Evolutionary conservation across 140 eudicot species (phyloP).

Genomic region (Anethum foeniculum): DNA sequence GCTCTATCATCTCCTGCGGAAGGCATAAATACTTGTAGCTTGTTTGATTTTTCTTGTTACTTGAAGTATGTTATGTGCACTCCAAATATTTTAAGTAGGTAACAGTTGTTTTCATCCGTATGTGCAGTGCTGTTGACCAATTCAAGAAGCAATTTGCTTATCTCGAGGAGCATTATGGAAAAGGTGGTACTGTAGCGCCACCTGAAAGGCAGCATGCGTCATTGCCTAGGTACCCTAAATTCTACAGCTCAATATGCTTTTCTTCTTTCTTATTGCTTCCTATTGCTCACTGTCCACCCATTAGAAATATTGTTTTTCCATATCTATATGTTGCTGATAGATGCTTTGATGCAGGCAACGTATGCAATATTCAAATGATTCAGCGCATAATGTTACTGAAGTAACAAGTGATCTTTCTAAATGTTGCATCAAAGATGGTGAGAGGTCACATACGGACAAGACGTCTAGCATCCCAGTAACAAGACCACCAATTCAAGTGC

Average conservation of each 20-base stretch:
- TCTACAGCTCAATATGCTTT: not conserved
- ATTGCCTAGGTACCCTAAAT: constrained; percentile 63
- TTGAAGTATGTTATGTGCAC: not conserved
- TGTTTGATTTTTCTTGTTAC: not conserved
- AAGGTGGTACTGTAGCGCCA: constrained; percentile 63
- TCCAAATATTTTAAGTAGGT: not conserved
- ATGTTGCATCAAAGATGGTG: constrained; percentile 73
- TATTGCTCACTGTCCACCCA: not conserved
- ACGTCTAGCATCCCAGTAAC: constrained; percentile 51
- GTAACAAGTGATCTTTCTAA: constrained; percentile 66
- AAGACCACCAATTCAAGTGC: constrained; percentile 70
- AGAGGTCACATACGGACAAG: constrained; percentile 46
- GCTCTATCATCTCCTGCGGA: not conserved
- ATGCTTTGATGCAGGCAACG: constrained; percentile 53
- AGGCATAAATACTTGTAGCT: not conserved
- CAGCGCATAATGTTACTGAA: constrained; percentile 47
- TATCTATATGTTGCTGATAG: not conserved
- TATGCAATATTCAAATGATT: constrained; percentile 71
- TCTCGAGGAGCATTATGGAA: constrained; percentile 95
- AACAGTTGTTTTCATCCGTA: not conserved
- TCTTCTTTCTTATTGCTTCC: not conserved
- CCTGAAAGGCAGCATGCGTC: constrained; percentile 89
- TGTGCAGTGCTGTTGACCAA: constrained; percentile 89
- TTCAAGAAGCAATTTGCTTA: constrained; percentile 96
- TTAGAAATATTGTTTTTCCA: not conserved